Base-by-base conservation (phyloP, 2,329 filamentous ascomycete genomes). In the Trichoderma brevicompactum region DNA sequence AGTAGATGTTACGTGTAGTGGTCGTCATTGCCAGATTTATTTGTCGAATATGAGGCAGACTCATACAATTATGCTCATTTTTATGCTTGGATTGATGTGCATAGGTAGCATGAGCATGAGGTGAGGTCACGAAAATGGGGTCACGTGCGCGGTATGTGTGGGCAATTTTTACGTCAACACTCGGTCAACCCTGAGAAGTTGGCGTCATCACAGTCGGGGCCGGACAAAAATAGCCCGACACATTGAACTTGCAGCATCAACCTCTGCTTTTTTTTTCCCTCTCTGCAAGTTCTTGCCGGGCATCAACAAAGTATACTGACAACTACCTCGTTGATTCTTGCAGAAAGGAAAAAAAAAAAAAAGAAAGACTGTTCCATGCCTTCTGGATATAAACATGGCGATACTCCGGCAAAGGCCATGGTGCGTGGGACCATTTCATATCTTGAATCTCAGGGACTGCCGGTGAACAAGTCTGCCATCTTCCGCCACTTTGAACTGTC, bases 401-500 rank as follows among this genome's bases (percentile, higher is more conserved):
- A 78, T 69, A 75, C 74, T 50, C 72, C 74, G 12, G 76, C 77
- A 68, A 77, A 76, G 72, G 76, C 75, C 65, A 76, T 78, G 74
- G 77, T 78, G 41, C 73, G 77, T 10, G 77, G 77, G 8, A 77
- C 75, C 54, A 78, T 78, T 68, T 78, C 77, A 4, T 78, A 78
- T 68, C 75, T 79, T 15, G 77, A 78, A 68, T 74, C 75, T 2
- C 73, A 78, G 40, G 76, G 75, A 64, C 70, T 78, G 17, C 75
- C 75, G 2, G 76, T 78, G 60, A 78, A 79, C 72, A 78, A 78
- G 69, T 74, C 74, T 38, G 76, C 77, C 70, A 78, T 79, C 66
- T 78, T 79, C 66, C 72, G 75, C 38, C 77, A 79, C 68, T 78
- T 79, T 70, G 74, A 74, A 19, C 71, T 79, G 13, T 77, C 77